phyloP scores from a whole-genome alignment of 257 asterid species.

The Fraxinus americana region DNA sequence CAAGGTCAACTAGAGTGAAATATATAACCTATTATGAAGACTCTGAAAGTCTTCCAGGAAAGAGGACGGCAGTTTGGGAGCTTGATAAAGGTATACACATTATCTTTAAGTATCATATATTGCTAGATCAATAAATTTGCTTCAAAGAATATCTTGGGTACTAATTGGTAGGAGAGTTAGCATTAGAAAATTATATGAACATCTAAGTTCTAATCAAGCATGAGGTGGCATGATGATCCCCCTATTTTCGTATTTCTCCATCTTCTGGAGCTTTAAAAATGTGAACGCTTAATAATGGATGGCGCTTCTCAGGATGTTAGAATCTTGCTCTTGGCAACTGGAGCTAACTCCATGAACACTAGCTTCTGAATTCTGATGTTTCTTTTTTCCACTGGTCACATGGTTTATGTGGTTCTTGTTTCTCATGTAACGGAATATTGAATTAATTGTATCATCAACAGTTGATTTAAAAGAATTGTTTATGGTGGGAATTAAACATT shows the following conservation, averaged over 20 bases:
- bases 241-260: neutral
- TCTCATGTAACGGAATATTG: neutral
- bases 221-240: conserved; percentile 19
- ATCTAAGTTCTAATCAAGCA: neutral
- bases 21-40: conserved; percentile 98
- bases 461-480: neutral
- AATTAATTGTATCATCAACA: conserved; percentile 15
- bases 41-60: conserved; percentile 90
- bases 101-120: conserved; percentile 30
- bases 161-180: neutral
- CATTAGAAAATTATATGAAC: conserved; percentile 5
- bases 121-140: conserved; percentile 1
- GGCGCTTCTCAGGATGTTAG: conserved; percentile 11
- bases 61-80: conserved; percentile 99
- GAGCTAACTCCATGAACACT: conserved; percentile 1
- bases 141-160: conserved; percentile 14
- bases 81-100: conserved; percentile 84
- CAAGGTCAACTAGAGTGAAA: conserved; percentile 79
- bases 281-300: neutral
- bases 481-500: conserved; percentile 3
- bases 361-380: neutral
- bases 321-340: conserved; percentile 13
- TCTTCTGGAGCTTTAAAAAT: neutral
- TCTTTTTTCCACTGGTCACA: conserved; percentile 7
- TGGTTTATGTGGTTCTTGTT: conserved; percentile 17